Conservation (phyloP, 2,329 filamentous ascomycete species). For the Chrysoporthe austroafricana region DNA sequence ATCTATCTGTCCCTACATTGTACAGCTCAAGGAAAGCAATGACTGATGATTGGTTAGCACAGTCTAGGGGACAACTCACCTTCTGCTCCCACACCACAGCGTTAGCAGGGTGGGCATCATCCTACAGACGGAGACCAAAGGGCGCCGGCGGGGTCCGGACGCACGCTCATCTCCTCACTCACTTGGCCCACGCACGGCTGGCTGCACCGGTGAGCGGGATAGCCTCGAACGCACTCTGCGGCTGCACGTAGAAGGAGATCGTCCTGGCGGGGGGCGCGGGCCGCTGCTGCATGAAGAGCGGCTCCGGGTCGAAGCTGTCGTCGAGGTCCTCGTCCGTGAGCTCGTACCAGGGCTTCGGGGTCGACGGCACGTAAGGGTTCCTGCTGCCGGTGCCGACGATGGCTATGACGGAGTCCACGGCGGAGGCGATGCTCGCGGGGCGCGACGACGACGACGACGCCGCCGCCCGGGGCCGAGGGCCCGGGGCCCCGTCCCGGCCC, state of each 20-base stretch:
- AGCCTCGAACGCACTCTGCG: background rate
- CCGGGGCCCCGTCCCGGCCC: background rate
- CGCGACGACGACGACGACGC: background rate
- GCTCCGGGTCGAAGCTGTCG: background rate
- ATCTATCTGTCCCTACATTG: no score
- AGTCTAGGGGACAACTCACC: no score
- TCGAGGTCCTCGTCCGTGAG: background rate
- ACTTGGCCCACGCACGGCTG: no score
- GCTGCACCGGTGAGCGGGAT: background rate
- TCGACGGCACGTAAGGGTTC: background rate
- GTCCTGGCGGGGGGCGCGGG: background rate
- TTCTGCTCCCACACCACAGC: no score
- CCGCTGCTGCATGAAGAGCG: background rate
- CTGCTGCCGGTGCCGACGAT: background rate
- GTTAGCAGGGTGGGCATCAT: no score
- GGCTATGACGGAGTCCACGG: background rate
- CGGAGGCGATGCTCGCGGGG: background rate
- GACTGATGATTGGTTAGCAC: no score
- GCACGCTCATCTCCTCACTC: no score
- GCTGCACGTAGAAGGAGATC: background rate
- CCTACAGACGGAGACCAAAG: no score
- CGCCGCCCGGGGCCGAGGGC: background rate
- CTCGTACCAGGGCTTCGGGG: background rate
- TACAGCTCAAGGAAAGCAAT: no score
- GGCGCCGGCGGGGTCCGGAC: no score